Evolutionary conservation across 139 green algal species (phyloP).

Genomic region (Coelastrella sp.): DNA sequence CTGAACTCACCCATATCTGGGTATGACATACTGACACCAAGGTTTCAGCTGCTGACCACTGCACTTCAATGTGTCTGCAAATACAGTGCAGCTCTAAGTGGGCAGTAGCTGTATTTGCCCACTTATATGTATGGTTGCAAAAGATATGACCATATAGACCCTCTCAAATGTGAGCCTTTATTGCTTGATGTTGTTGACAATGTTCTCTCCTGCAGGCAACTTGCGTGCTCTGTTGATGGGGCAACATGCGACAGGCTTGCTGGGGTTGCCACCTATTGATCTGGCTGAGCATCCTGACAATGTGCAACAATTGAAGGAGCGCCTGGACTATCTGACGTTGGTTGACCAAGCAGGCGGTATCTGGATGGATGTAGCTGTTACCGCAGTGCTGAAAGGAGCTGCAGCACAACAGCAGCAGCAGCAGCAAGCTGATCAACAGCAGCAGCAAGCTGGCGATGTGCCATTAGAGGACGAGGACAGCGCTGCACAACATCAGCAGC

Average conservation of each 20-base stretch:
- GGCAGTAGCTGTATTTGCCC: too few relatives aligned
- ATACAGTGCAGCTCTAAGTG: too few relatives aligned
- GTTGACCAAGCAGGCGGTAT: constrained; percentile 5
- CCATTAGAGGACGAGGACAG: neutral
- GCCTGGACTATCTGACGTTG: constrained; percentile 8
- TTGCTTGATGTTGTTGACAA: too few relatives aligned
- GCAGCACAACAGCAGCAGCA: constrained; percentile 11
- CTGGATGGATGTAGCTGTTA: constrained; percentile 42
- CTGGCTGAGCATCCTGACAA: neutral
- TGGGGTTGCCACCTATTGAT: constrained; percentile 16
- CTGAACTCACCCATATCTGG: too few relatives aligned
- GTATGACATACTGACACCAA: too few relatives aligned
- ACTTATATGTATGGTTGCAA: too few relatives aligned
- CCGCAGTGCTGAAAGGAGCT: neutral
- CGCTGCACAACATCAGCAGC: too few relatives aligned
- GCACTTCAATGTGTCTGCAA: too few relatives aligned
- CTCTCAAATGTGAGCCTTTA: too few relatives aligned
- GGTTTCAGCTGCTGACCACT: too few relatives aligned
- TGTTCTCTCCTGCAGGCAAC: constrained; percentile 27
- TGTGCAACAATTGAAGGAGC: neutral
- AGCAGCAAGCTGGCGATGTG: neutral
- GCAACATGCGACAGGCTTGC: neutral
- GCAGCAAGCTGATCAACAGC: constrained; percentile 5
- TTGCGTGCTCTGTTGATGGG: constrained; percentile 40
- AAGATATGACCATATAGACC: too few relatives aligned